A percentile compares a stretch with the other conserved stretches of the same genome.
phyloP scores from a whole-genome alignment of 257 asterid genomes.

The Fraxinus quadrangulata region DNA sequence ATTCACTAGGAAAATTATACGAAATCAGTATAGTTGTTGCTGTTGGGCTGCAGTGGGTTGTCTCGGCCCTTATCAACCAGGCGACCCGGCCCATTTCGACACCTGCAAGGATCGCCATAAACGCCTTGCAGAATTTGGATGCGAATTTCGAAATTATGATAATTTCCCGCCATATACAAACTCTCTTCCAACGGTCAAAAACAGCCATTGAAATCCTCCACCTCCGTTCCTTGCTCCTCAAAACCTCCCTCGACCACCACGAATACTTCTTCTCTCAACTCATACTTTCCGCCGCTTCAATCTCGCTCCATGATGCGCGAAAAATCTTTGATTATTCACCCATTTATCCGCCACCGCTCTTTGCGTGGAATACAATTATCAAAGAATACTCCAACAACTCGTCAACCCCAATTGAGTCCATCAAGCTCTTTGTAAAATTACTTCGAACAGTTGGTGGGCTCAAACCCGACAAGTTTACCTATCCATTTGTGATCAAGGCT shows the following conservation, averaged over 20 bases:
- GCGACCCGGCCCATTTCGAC: not conserved
- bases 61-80: not conserved
- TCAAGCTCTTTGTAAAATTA: constrained; percentile 41
- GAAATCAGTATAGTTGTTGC: no score
- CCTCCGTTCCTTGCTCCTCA: constrained; percentile 53
- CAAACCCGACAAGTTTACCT: constrained; percentile 51
- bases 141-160: constrained; percentile 25
- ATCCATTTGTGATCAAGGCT: constrained; percentile 64
- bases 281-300: constrained; percentile 47
- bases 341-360: constrained; percentile 50
- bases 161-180: constrained; percentile 52
- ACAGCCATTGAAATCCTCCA: constrained; percentile 39
- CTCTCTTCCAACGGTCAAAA: constrained; percentile 43
- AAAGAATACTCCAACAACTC: constrained; percentile 53
- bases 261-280: constrained; percentile 47
- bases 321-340: constrained; percentile 44
- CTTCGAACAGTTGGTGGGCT: constrained; percentile 35
- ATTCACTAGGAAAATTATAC: no score
- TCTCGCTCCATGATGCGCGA: constrained; percentile 48
- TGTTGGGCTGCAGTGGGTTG: not conserved
- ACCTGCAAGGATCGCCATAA: not conserved
- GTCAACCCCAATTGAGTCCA: constrained; percentile 40
- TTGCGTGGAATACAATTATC: constrained; percentile 64
- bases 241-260: constrained; percentile 53
- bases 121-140: not conserved